Base-by-base conservation (phyloP, 768 basidiomycete species). In the Rubroboletus satanas region DNA sequence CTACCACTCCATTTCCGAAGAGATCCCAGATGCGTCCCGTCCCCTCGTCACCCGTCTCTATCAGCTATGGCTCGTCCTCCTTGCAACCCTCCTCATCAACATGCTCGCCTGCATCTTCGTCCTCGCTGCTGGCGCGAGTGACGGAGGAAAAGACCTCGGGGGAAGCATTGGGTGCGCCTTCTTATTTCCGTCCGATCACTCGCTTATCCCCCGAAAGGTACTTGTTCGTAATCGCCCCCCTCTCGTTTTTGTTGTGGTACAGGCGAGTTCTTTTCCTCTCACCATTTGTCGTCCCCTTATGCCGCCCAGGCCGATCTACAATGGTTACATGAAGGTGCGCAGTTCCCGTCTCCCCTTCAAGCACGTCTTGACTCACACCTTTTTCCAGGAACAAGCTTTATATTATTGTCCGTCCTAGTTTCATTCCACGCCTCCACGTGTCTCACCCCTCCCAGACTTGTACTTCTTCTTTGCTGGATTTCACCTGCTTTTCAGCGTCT, bases 401-500 rank as follows among this genome's bases (percentile, higher is more conserved):
- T 96, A 94, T 76, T 96, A 90, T 74, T 96, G 92, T 92, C 74
- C 73, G 87, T 66, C 59, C 52, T 52, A 58, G 58, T 68, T 57
- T 54, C 62, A 57, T 39, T 61, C 57, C 18, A 37, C 23, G 5
- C 7, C 17, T 38, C 17, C 42, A 18, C 37, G 49, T 32, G 32
- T 49, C 51, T 52, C 68, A 61, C 5, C 29, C 37, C 32, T 44
- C 48, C 21, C 65, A 98, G 95, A 98, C 77, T 73, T 97, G 60
- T 99, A 93, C 79, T 96, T 98, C 79, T 83, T 98, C 74, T 99
- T 99, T 75, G 81, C 86, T 52, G 96, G 93, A 45, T 98, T 91
- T 80, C 94, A 99, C 74, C 80, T 98, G 58, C 78, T 91, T 39
- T 98, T 93, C 77, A 90, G 89, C 59, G 69, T 91, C 66, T 98